phyloP scores from a whole-genome alignment of 169 alveolate species.

The Plasmodium yoelii region DNA sequence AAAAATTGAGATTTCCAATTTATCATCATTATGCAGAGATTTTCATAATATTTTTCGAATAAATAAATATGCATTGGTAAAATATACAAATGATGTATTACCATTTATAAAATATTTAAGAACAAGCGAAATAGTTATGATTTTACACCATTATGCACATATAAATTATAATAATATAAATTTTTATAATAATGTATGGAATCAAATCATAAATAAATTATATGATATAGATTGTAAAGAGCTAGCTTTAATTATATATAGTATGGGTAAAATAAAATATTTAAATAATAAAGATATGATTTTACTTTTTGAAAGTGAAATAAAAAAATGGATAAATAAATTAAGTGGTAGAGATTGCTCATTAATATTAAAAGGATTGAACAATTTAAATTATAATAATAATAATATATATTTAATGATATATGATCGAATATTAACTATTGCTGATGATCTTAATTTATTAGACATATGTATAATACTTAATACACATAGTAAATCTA shows the following conservation, averaged over 20 bases:
- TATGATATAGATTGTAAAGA: constrained; percentile 76
- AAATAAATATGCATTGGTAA: constrained; percentile 46
- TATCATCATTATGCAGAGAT: constrained; percentile 75
- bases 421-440: constrained; percentile 42
- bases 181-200: constrained; percentile 66
- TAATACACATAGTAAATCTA: constrained; percentile 71
- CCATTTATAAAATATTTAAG: constrained; percentile 61
- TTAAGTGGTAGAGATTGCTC: constrained; percentile 76
- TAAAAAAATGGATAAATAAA: constrained; percentile 56
- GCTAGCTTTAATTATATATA: constrained; percentile 60
- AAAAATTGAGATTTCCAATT: constrained; percentile 43
- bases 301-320: constrained; percentile 65
- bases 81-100: constrained; percentile 69
- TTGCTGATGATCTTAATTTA: constrained; percentile 27
- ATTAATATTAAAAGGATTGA: constrained; percentile 62
- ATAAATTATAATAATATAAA: constrained; percentile 45
- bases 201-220: constrained; percentile 18
- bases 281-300: constrained; percentile 57
- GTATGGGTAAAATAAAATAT: constrained; percentile 77
- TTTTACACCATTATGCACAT: constrained; percentile 68
- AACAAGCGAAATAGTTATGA: constrained; percentile 76
- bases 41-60: constrained; percentile 76
- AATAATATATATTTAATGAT: constrained; percentile 24
- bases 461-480: constrained; percentile 72
- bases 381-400: constrained; percentile 38